Base-by-base conservation (phyloP, 768 basidiomycete species). In the Pholiota molesta region DNA sequence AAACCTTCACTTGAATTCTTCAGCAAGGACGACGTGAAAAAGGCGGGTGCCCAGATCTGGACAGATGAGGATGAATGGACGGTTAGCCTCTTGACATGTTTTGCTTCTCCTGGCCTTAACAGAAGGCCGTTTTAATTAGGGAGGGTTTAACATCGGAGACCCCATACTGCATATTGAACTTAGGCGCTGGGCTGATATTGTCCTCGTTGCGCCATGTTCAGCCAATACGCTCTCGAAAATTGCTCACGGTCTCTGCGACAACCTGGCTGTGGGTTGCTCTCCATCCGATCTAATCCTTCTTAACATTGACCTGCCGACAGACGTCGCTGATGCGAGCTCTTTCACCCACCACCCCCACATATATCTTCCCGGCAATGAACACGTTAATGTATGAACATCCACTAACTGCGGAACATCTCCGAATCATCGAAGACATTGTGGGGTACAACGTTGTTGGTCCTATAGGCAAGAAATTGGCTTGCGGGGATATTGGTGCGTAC, bases 191-290 rank as follows among this genome's bases (percentile, higher is more conserved):
- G 95, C 97, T 49, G 95, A 99, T 70, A 77, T 98, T 55, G 95
- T 99, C 55, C 88, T 99, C 52, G 84, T 99, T 53, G 94, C 94
- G 0, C 97, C 97, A 0, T 98, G 95, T 70, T 95, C 94, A 0
- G 96, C 97, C n/a, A 98, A 97, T 74, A 96, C 95, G 1, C 84
- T 99, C 19, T 86, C 95, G 9, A 99, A 99, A 76, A 90, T 99
- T 57, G 91, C 95, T 0, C 82, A 86, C 45, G 96, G 97, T 0
- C 67, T 87, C 0, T 97, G 95, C 69, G 97, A 99, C 70, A 97
- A 98, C 71, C 86, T 97, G 49, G 88, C 82, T n/a, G 92, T 93
- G 64, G 52, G 83, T 65, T 26, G 14, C n/a, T 37, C n/a, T 13
- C 49, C 19, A 29, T 66, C 21, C 26, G 19, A 8, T 35, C 13